Conservation (phyloP, 345 rosid species). For the Brassica cretica region DNA sequence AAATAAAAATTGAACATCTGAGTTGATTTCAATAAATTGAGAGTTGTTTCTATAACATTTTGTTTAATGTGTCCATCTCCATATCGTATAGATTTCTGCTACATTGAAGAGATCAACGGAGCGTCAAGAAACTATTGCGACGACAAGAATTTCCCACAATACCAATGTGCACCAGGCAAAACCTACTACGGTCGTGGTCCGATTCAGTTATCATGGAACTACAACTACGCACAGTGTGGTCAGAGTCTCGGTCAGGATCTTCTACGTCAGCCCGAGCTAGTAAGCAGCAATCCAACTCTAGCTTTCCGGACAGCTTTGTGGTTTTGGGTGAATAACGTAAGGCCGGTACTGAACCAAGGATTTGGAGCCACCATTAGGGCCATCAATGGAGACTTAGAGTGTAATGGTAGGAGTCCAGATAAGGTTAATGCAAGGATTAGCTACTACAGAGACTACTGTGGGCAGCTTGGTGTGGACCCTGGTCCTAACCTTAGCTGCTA, state of each 20-base stretch:
- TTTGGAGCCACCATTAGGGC: slow-evolving; percentile 53
- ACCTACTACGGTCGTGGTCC: slow-evolving; percentile 62
- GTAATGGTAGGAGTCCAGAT: slow-evolving; percentile 37
- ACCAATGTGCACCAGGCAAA: slow-evolving; percentile 55
- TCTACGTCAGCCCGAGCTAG: slow-evolving; percentile 47
- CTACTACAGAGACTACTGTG: slow-evolving; percentile 48
- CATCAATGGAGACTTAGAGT: slow-evolving; percentile 53
- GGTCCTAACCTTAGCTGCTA: slow-evolving; percentile 45
- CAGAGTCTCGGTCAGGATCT: slow-evolving; percentile 39
- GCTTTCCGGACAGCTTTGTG: slow-evolving; percentile 56
- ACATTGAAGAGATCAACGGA: slow-evolving; percentile 59
- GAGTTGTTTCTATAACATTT: not conserved
- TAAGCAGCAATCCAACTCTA: slow-evolving; percentile 39
- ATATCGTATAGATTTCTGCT: slow-evolving; percentile 56
- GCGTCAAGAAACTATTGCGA: slow-evolving; percentile 53
- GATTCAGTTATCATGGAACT: slow-evolving; percentile 57
- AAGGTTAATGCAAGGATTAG: slow-evolving; percentile 44
- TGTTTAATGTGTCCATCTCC: not conserved
- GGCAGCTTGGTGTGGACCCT: slow-evolving; percentile 43
- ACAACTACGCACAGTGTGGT: slow-evolving; percentile 57
- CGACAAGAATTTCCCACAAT: slow-evolving; percentile 33
- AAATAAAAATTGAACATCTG: not conserved
- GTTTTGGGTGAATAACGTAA: slow-evolving; percentile 61
- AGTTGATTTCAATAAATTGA: not conserved
- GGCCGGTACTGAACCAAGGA: slow-evolving; percentile 49